Conservation (phyloP, 2,329 filamentous ascomycete species). For the Trichoderma semiorbis region DNA sequence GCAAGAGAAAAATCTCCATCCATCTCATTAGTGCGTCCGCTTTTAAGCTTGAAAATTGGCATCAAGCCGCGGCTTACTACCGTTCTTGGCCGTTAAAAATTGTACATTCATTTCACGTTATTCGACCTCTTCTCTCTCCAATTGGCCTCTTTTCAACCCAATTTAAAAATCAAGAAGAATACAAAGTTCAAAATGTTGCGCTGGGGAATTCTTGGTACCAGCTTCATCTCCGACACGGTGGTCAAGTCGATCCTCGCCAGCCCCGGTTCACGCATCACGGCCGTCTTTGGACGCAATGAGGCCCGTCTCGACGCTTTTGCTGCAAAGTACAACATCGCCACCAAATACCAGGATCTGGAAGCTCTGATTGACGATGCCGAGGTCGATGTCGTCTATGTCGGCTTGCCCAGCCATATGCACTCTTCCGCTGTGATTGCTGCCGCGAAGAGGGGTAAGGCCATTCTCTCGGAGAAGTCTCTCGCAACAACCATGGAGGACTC, state of each 20-base stretch:
- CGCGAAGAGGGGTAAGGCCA: constrained; percentile 25
- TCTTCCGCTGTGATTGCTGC: constrained; percentile 26
- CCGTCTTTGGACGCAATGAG: constrained; percentile 28
- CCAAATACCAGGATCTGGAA: constrained; percentile 23
- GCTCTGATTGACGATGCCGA: constrained; percentile 24
- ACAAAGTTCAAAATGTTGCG: constrained; percentile 22
- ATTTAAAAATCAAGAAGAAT: not conserved
- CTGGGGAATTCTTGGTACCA: constrained; percentile 29
- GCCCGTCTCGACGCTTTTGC: constrained; percentile 26
- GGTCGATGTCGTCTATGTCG: constrained; percentile 29
- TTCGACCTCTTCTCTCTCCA: not conserved
- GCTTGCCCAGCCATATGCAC: constrained; percentile 28
- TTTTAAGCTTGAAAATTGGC: constrained; percentile 9
- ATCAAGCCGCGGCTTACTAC: not conserved
- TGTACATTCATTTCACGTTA: not conserved
- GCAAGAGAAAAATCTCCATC: not conserved
- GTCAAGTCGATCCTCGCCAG: constrained; percentile 25
- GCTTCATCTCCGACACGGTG: constrained; percentile 30
- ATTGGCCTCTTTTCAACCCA: not conserved
- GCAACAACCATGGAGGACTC: constrained; percentile 28
- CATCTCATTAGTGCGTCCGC: not conserved
- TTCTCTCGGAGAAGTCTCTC: constrained; percentile 29
- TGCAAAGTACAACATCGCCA: constrained; percentile 25
- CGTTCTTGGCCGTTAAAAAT: not conserved
- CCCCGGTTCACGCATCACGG: constrained; percentile 23